These are phyloP conservation scores for Trichoderma sp. DNA, from an alignment of 2,329 filamentous ascomycete genomes.

Conservation along the genomic window DNA sequence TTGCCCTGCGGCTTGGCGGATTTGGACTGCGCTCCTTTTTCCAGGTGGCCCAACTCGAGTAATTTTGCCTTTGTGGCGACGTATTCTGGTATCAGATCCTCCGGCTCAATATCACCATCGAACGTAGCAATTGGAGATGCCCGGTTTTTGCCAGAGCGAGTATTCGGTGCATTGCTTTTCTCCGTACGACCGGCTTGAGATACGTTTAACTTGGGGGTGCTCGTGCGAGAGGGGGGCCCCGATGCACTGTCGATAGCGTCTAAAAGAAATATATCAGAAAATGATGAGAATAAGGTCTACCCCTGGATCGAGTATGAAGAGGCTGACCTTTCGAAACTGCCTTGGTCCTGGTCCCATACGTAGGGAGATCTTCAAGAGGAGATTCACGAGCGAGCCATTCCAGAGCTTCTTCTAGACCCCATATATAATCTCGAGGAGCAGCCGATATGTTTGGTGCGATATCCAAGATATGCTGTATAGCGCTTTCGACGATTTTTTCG, in stretches of 20 bases:
- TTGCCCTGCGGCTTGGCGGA: conserved; percentile 22
- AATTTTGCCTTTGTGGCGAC: conserved; percentile 68
- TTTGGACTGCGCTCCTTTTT: conserved; percentile 20
- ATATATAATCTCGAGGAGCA: conserved; percentile 63
- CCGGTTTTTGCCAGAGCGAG: conserved; percentile 25
- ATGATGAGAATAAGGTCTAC: neutral
- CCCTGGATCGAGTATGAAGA: neutral
- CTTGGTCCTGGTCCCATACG: conserved; percentile 56
- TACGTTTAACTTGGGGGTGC: conserved; percentile 44
- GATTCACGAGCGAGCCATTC: conserved; percentile 88
- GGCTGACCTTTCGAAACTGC: conserved; percentile 37
- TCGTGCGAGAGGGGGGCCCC: conserved; percentile 44
- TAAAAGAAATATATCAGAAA: conserved; percentile 26
- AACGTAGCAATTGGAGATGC: conserved; percentile 43
- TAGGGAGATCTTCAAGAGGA: conserved; percentile 63
- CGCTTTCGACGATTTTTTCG: conserved; percentile 58
- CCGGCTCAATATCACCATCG: conserved; percentile 71
- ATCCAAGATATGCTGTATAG: conserved; percentile 63
- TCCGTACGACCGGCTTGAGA: conserved; percentile 27
- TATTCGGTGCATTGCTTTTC: conserved; percentile 36
- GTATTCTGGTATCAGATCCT: conserved; percentile 72
- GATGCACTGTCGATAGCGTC: conserved; percentile 52
- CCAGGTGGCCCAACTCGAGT: conserved; percentile 47
- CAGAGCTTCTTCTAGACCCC: conserved; percentile 83
- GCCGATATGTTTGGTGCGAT: conserved; percentile 61